A percentile compares a stretch with the other conserved stretches of the same genome.
These are phyloP conservation scores for Solanum clarkiae DNA, from an alignment of 257 asterid species.

Conservation along the genomic window DNA sequence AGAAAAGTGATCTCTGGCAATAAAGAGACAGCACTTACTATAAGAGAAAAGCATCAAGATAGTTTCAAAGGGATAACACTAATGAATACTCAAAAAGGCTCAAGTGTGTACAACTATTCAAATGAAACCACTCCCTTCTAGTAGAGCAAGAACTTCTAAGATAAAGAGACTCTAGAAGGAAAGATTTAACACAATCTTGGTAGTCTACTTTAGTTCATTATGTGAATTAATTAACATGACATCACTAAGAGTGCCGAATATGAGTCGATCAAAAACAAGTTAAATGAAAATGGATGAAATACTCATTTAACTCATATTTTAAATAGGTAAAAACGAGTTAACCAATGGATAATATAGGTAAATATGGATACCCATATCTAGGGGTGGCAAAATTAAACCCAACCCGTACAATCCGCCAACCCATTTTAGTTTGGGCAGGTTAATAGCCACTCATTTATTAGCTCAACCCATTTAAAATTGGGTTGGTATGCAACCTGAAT, in stretches of 20 bases:
- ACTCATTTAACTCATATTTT: no score
- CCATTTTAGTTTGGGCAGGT: no score
- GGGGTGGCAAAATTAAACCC: no score
- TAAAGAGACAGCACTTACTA: neutral
- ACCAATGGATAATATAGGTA: no score
- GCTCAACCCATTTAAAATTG: no score
- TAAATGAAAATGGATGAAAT: no score
- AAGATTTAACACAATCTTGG: neutral
- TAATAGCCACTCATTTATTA: no score
- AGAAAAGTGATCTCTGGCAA: neutral
- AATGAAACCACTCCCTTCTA: neutral
- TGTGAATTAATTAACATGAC: neutral
- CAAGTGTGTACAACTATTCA: neutral
- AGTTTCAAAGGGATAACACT: neutral
- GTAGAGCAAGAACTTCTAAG: neutral
- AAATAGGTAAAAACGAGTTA: no score
- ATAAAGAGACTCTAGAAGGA: neutral
- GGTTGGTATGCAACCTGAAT: no score
- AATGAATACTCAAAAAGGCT: neutral
- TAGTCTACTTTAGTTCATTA: neutral
- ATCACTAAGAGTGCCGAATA: neutral
- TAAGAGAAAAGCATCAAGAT: neutral
- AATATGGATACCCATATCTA: no score
- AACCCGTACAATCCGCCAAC: no score
- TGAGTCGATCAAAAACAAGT: no score